Percentiles rank a stretch among this genome's conserved stretches.
Conservation (phyloP, 2,329 filamentous ascomycete genomes). For the Zelopaecilomyces penicillatus region DNA sequence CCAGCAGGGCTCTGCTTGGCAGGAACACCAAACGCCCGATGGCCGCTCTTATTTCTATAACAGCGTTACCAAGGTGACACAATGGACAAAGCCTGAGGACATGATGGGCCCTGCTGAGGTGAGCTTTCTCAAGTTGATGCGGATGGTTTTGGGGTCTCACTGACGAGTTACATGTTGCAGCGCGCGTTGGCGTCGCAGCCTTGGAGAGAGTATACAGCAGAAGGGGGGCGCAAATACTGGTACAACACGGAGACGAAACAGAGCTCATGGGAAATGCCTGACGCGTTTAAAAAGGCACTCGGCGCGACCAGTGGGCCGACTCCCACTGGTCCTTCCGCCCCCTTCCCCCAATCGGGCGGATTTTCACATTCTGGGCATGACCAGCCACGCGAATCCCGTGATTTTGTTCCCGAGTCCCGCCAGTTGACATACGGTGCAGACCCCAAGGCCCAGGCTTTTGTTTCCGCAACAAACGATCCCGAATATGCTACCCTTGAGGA, state of each 20-base stretch:
- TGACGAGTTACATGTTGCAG: slow-evolving; percentile 33
- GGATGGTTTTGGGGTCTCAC: too few species aligned
- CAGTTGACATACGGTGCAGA: slow-evolving; percentile 51
- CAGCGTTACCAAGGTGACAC: slow-evolving; percentile 71
- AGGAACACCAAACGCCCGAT: slow-evolving; percentile 71
- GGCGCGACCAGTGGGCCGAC: slow-evolving; percentile 44
- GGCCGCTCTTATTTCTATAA: slow-evolving; percentile 92
- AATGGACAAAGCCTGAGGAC: slow-evolving; percentile 91
- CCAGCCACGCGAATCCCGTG: slow-evolving; percentile 29
- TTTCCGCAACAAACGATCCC: slow-evolving; percentile 60
- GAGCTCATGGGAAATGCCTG: slow-evolving; percentile 93
- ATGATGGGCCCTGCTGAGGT: slow-evolving; percentile 80
- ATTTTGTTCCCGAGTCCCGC: slow-evolving; percentile 44
- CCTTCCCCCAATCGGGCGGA: slow-evolving; percentile 36
- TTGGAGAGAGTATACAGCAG: slow-evolving; percentile 87
- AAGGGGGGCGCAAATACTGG: slow-evolving; percentile 89
- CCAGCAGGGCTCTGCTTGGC: slow-evolving; percentile 57
- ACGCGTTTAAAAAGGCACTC: slow-evolving; percentile 67
- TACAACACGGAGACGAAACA: slow-evolving; percentile 86
- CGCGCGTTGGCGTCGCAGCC: slow-evolving; percentile 73
- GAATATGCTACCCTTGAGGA: slow-evolving; percentile 76
- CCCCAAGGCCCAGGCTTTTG: slow-evolving; percentile 47
- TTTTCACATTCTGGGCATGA: slow-evolving; percentile 28
- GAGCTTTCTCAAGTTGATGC: slow-evolving; percentile 13
- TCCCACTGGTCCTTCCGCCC: slow-evolving; percentile 31